These are phyloP conservation scores for Boletus tomentosulus DNA, from an alignment of 768 basidiomycete species.

Conservation along the genomic window DNA sequence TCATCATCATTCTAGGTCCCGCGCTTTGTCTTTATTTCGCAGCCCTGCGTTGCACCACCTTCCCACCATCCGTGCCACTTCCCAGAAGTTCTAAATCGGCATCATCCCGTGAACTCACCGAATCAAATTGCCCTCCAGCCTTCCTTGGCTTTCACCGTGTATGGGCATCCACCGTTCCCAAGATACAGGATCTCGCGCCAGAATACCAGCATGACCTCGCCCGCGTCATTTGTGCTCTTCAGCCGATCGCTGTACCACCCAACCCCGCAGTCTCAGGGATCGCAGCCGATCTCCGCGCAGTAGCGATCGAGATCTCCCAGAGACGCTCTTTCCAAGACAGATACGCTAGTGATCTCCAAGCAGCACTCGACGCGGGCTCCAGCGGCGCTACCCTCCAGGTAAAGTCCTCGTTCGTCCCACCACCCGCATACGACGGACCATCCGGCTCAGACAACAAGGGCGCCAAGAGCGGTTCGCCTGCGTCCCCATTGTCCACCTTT, in stretches of 20 bases:
- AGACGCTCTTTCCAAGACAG: constrained; percentile 79
- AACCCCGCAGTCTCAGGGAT: constrained; percentile 50
- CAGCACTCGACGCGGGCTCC: constrained; percentile 65
- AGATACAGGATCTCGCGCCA: constrained; percentile 57
- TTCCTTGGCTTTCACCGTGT: constrained; percentile 69
- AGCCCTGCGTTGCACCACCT: constrained; percentile 68
- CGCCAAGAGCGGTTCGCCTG: constrained; percentile 5
- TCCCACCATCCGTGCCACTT: constrained; percentile 77
- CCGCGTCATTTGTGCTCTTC: constrained; percentile 66
- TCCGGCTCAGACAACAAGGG: constrained; percentile 14
- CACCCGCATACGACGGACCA: constrained; percentile 55
- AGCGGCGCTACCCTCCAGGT: constrained; percentile 31
- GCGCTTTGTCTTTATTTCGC: constrained; percentile 84
- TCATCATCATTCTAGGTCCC: constrained; percentile 45
- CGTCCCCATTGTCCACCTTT: constrained; percentile 30
- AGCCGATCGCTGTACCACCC: constrained; percentile 37
- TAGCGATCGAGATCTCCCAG: constrained; percentile 86
- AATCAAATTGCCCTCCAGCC: constrained; percentile 61
- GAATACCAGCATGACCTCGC: constrained; percentile 80
- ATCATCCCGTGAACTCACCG: constrained; percentile 56
- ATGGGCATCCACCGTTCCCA: constrained; percentile 64
- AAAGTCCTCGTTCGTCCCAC: constrained; percentile 66
- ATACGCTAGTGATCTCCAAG: constrained; percentile 71
- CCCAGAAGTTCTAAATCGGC: constrained; percentile 50
- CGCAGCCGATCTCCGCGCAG: constrained; percentile 76